Base-by-base conservation (phyloP, 768 basidiomycete species). In the Auriscalpium microsporum region DNA sequence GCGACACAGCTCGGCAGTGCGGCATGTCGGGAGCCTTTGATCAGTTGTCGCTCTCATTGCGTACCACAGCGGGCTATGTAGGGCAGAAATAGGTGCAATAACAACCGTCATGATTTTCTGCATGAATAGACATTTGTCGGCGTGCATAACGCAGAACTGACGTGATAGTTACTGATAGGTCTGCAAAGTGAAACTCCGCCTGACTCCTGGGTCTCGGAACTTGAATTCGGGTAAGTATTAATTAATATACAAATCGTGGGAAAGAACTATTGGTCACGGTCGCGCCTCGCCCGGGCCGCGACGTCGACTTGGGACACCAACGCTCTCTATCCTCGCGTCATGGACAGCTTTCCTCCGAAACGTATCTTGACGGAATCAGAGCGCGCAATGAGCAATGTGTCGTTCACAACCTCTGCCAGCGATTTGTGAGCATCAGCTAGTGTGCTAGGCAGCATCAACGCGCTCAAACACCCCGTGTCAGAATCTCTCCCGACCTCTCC, bases 401-500 rank as follows among this genome's bases (percentile, higher is more conserved):
- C 53, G 2, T 55, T 50, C 19, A 35, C 28, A 8, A 23, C 56
- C 35, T 10, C 49, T n/a, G 23, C 59, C 6, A 53, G 50, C 9
- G 34, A 50, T 6, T 34, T 52, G 59, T 61, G 38, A 53, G 59
- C 23, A 10, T 19, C 4, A 7, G 36, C 2, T 44, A 21, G 4
- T 44, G 8, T 14, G 19, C 33, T 21, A 28, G 36, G 13, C 34
- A 28, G 28, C 28, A 28, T 28, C 37, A 19, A 53, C 40, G 38
- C 37, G 21, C 35, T 34, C 3, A 16, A 45, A 17, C 16, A 44
- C 33, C 33, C 28, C 49, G 50, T n/a, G 28, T 53, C 56, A 81
- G 79, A 11, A 68, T 72, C 16, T 69, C 76, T 34, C 68, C 73
- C 52, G 83, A 85, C 50, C 68, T 84, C 23, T 68, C 74, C 45